Evolutionary conservation across 805 yeast species (phyloP).

Genomic region (Isabelozyma heimii): DNA sequence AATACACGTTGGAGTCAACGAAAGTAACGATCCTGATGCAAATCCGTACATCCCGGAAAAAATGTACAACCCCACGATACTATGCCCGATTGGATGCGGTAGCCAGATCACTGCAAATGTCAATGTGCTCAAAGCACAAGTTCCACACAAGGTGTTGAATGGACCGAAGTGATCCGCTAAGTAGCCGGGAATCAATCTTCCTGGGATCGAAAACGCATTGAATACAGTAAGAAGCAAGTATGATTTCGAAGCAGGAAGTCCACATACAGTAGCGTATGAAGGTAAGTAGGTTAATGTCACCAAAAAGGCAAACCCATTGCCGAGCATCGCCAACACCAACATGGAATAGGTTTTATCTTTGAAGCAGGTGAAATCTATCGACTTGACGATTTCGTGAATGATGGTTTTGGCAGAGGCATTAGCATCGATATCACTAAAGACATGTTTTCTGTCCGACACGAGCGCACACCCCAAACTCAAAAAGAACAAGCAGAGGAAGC

Average conservation of each 20-base stretch:
- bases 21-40: slow-evolving; percentile 24
- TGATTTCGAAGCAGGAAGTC: slow-evolving; percentile 13
- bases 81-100: slow-evolving; percentile 23
- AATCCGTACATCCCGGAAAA: slow-evolving; percentile 26
- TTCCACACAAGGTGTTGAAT: slow-evolving; percentile 20
- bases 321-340: slow-evolving; percentile 21
- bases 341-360: slow-evolving; percentile 18
- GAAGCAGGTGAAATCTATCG: slow-evolving; percentile 23
- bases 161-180: slow-evolving; percentile 24
- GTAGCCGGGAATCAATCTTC: slow-evolving; percentile 22
- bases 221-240: slow-evolving; percentile 20
- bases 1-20: slow-evolving; percentile 22
- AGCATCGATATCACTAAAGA: slow-evolving; percentile 5
- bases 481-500: slow-evolving; percentile 17
- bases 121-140: slow-evolving; percentile 15
- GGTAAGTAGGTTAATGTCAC: slow-evolving; percentile 20
- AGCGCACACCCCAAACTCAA: slow-evolving; percentile 11
- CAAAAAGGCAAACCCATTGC: slow-evolving; percentile 28
- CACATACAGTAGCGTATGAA: slow-evolving; percentile 23
- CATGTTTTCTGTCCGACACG: slow-evolving; percentile 17
- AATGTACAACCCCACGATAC: slow-evolving; percentile 16
- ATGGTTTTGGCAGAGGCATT: slow-evolving; percentile 3
- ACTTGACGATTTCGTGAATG: slow-evolving; percentile 13
- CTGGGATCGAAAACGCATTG: slow-evolving; percentile 24
- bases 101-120: slow-evolving; percentile 22